A percentile compares a stretch with the other conserved stretches of the same genome.
These are phyloP conservation scores for Aspergillus nidulans DNA, from an alignment of 495 filamentous ascomycete species.

Conservation along the genomic window DNA sequence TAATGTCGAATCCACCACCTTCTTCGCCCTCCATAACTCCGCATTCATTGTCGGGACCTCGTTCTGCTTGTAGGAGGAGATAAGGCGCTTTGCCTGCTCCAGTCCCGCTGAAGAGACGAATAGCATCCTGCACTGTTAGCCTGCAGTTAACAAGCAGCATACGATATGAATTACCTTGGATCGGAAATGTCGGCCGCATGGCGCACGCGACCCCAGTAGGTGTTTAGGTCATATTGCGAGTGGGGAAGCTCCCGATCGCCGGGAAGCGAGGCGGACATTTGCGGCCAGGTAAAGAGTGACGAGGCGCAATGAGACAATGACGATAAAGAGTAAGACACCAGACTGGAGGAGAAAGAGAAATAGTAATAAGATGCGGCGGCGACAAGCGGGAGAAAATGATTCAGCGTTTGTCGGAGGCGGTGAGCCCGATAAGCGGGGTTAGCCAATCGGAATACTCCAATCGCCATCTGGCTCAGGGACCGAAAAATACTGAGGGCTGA, in stretches of 20 bases:
- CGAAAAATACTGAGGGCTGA: too few relatives aligned
- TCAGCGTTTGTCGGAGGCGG: slow-evolving; percentile 32
- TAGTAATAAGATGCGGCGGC: too few relatives aligned
- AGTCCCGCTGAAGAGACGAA: slow-evolving; percentile 71
- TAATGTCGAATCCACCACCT: slow-evolving; percentile 90
- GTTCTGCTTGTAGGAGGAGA: slow-evolving; percentile 78
- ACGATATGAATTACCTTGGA: slow-evolving; percentile 65
- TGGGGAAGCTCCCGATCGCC: slow-evolving; percentile 79
- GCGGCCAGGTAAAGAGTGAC: slow-evolving; percentile 8
- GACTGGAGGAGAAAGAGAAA: neutral
- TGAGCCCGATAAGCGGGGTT: slow-evolving; percentile 33
- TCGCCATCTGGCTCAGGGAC: slow-evolving; percentile 4
- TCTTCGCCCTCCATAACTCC: slow-evolving; percentile 92
- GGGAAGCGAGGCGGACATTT: slow-evolving; percentile 87
- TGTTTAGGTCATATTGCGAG: slow-evolving; percentile 86
- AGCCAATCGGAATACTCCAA: slow-evolving; percentile 22
- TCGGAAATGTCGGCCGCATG: slow-evolving; percentile 89
- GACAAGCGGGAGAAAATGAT: slow-evolving; percentile 19
- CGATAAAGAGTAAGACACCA: neutral
- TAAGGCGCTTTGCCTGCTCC: slow-evolving; percentile 72
- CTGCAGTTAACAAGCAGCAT: neutral
- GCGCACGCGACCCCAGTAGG: slow-evolving; percentile 91
- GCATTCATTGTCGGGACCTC: slow-evolving; percentile 73
- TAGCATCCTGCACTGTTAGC: slow-evolving; percentile 60
- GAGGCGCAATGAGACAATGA: slow-evolving; percentile 9